These are phyloP conservation scores for Oxytropis ochrocephala DNA, from an alignment of 306 rosid genomes.

Conservation along the genomic window DNA sequence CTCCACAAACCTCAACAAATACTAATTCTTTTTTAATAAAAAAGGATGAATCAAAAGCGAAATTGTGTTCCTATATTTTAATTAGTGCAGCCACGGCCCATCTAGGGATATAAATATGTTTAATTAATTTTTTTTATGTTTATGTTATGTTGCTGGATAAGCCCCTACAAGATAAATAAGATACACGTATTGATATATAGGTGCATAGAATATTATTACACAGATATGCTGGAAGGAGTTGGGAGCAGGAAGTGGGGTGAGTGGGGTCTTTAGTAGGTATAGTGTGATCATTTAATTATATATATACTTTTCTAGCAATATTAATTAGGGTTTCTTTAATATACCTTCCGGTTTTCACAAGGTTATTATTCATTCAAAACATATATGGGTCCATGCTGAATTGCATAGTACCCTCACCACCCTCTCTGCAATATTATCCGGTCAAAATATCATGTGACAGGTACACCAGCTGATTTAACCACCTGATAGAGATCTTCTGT, in stretches of 20 bases:
- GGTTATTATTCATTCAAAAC: slow-evolving; percentile 13
- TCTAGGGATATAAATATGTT: background rate
- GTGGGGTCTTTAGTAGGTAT: slow-evolving; percentile 32
- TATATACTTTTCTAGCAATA: slow-evolving; percentile 21
- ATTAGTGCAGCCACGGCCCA: background rate
- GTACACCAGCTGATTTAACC: background rate
- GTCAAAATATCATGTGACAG: slow-evolving; percentile 18
- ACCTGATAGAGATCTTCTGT: background rate
- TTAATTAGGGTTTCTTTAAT: background rate
- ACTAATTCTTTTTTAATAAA: background rate
- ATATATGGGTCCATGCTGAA: slow-evolving; percentile 29
- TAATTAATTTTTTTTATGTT: background rate
- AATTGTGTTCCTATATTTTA: background rate
- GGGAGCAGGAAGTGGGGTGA: slow-evolving; percentile 18
- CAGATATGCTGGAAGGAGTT: background rate
- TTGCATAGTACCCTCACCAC: background rate
- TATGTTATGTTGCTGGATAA: background rate
- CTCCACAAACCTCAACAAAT: background rate
- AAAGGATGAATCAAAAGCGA: background rate
- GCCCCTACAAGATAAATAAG: background rate
- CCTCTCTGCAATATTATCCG: background rate
- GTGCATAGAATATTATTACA: background rate
- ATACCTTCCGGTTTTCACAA: slow-evolving; percentile 19
- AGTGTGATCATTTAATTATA: slow-evolving; percentile 15
- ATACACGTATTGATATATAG: background rate